Evolutionary conservation across 495 filamentous ascomycete genomes (phyloP).

Genomic region (Xylaria venustula): DNA sequence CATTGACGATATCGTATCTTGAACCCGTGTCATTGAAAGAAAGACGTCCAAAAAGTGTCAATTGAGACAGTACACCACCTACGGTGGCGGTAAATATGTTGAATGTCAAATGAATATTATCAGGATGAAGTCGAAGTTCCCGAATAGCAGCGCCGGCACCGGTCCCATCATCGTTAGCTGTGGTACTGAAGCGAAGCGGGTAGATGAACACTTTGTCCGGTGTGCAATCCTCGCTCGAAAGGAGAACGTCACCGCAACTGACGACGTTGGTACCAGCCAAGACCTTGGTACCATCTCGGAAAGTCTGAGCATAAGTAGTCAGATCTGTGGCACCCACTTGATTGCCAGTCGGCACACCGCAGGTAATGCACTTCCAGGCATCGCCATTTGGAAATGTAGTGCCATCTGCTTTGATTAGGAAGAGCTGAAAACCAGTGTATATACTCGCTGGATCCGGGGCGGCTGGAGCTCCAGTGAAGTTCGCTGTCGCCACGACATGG

Average conservation of each 20-base stretch:
- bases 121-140: not conserved
- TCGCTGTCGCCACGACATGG: not conserved
- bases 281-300: not conserved
- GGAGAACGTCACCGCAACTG: not conserved
- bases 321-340: not conserved
- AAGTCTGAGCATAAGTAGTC: not conserved
- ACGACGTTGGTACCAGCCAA: not conserved
- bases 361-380: conserved; percentile 28
- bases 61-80: not conserved
- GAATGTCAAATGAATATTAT: not conserved
- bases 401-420: conserved; percentile 19
- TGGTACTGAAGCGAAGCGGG: not conserved
- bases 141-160: not conserved
- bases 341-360: conserved; percentile 23
- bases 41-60: not conserved
- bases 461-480: not conserved
- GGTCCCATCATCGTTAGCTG: not conserved
- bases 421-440: not conserved
- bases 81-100: not conserved
- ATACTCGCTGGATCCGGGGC: not conserved
- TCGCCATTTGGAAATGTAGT: conserved; percentile 24
- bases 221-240: not conserved
- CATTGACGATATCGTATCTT: conserved; percentile 18
- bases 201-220: not conserved
- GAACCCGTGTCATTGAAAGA: not conserved